phyloP scores from a whole-genome alignment of 169 alveolate species.

The Cryptosporidium bovis region DNA sequence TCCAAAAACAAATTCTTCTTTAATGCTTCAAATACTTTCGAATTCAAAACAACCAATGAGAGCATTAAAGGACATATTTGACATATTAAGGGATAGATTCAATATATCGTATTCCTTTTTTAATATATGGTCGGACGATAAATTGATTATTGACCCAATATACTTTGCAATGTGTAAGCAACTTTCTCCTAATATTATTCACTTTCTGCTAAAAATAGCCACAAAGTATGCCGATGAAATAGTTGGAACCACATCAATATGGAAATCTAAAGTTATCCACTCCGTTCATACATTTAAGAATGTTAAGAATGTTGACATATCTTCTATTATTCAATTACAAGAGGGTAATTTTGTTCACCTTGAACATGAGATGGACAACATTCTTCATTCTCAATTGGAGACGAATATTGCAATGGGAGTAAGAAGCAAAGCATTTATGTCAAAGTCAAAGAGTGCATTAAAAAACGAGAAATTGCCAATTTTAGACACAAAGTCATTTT shows the following conservation, averaged over 20 bases:
- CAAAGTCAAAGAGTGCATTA: not conserved
- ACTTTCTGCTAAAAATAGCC: constrained; percentile 44
- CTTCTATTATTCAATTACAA: constrained; percentile 30
- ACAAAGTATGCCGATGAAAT: constrained; percentile 37
- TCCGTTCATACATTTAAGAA: constrained; percentile 18
- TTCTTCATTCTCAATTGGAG: not conserved
- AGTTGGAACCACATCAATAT: constrained; percentile 28
- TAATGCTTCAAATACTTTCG: constrained; percentile 47
- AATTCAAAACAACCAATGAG: constrained; percentile 63
- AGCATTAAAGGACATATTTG: constrained; percentile 16
- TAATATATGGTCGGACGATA: constrained; percentile 54
- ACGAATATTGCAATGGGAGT: not conserved
- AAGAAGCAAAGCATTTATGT: not conserved
- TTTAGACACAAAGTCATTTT: constrained; percentile 16
- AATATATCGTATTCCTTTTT: constrained; percentile 59
- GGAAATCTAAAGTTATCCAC: constrained; percentile 25
- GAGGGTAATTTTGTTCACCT: constrained; percentile 25
- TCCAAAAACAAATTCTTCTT: constrained; percentile 41
- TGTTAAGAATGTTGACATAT: constrained; percentile 23
- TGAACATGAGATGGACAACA: constrained; percentile 16
- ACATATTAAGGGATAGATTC: constrained; percentile 21
- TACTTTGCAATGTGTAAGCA: constrained; percentile 21
- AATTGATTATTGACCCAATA: constrained; percentile 29
- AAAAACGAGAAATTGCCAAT: not conserved
- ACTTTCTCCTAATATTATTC: constrained; percentile 23